phyloP scores from a whole-genome alignment of 441 rosid genomes.

The Aleurites moluccanus region DNA sequence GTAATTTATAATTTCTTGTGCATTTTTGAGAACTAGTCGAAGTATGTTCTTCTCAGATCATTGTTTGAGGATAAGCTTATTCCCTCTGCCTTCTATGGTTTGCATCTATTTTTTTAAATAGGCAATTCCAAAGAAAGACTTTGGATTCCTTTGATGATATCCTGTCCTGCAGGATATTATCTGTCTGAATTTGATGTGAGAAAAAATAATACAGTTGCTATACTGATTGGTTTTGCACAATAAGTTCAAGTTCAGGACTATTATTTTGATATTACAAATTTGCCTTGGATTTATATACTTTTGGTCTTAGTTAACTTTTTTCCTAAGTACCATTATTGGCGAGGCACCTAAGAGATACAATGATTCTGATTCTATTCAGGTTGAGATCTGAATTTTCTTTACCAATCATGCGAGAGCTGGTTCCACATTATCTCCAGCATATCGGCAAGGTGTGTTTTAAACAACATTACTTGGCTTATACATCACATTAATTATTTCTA shows the following conservation, averaged over 20 bases:
- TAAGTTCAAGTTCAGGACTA: neutral
- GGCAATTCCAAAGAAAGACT: neutral
- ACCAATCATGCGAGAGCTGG: slow-evolving; percentile 92
- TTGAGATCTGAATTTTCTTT: slow-evolving; percentile 91
- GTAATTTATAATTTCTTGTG: neutral
- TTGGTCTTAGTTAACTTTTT: neutral
- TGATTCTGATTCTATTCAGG: slow-evolving; percentile 46
- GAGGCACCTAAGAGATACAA: slow-evolving; percentile 17
- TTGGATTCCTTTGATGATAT: neutral
- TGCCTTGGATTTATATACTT: neutral
- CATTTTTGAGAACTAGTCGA: neutral
- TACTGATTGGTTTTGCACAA: neutral
- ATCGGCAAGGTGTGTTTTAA: slow-evolving; percentile 92
- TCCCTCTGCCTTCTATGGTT: slow-evolving; percentile 5
- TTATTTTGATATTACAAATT: neutral
- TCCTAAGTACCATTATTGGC: neutral
- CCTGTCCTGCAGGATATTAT: neutral
- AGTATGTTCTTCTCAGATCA: neutral
- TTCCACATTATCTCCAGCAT: slow-evolving; percentile 98
- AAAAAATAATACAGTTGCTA: neutral
- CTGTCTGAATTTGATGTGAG: neutral
- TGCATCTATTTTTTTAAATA: neutral
- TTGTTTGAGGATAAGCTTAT: slow-evolving; percentile 1
- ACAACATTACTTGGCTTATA: slow-evolving; percentile 17
- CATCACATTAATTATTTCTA: slow-evolving; percentile 8